These are phyloP conservation scores for Brasenia schreberi DNA, from an alignment of 164 flowering plant species.

Conservation along the genomic window DNA sequence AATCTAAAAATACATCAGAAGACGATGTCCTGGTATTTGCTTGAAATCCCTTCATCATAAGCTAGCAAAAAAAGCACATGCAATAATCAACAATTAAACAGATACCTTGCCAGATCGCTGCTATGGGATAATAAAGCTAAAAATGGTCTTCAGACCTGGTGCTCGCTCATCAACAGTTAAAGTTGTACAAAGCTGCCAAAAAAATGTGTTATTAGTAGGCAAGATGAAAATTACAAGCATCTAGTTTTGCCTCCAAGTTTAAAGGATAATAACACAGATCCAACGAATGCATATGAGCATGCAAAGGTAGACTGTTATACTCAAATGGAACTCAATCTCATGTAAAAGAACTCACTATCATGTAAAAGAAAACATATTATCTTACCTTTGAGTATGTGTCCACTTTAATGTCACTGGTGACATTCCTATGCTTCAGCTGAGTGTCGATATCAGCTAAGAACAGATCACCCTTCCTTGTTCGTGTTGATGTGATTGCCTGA, in stretches of 20 bases:
- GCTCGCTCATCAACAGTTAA: conserved; percentile 53
- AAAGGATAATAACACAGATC: too few species aligned
- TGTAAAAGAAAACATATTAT: background rate
- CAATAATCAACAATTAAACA: conserved; percentile 18
- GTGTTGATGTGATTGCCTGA: conserved; percentile 75
- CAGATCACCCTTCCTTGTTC: conserved; percentile 71
- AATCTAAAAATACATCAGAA: too few species aligned
- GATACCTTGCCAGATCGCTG: conserved; percentile 77
- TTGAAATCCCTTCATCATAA: background rate
- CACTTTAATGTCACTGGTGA: conserved; percentile 90
- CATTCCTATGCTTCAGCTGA: conserved; percentile 71
- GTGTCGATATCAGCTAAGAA: conserved; percentile 71
- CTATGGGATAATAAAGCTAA: conserved; percentile 59
- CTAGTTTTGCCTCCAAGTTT: background rate
- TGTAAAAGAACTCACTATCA: background rate
- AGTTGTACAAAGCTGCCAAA: conserved; percentile 41
- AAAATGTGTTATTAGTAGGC: background rate
- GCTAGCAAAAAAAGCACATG: conserved; percentile 16
- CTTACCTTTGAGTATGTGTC: conserved; percentile 83
- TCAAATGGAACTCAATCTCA: too few species aligned
- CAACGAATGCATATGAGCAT: too few species aligned
- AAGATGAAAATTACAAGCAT: background rate
- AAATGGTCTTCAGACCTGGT: conserved; percentile 59
- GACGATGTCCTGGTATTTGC: too few species aligned
- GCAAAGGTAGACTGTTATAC: too few species aligned